Evolutionary conservation across 345 rosid species (phyloP), one percentile per base, ranked within the genome.

Genomic region (Brassica juncea): DNA sequence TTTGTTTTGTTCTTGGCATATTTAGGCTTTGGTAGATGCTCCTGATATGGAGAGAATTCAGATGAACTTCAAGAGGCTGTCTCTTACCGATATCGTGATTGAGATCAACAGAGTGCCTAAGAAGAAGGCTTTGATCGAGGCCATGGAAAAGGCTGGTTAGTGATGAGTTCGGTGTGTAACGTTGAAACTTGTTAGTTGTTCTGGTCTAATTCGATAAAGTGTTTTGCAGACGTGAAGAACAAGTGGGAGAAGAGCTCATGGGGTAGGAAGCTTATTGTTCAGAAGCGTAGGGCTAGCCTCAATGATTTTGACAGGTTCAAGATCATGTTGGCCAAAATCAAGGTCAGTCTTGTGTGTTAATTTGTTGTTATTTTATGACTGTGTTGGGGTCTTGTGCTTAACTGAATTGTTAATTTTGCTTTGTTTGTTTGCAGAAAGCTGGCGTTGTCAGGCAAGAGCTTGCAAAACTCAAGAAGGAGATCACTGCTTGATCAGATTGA

Each of bases 111-210:
- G 96, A 69, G 90, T 91, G 37, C 97, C 98, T 0, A 87, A 82
- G 83, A 95, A 95, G 93, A 95, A 90, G 87, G 82, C 86, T 47
- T 85, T 95, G 70, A 84, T 93, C 73, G 90, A 91, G 83, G 96
- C 98, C 6, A 91, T 95, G 97, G 91, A 95, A 73, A 91, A 87
- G 69, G 99, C 98, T 81, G 97, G 99, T 94, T 70, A 44, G 94
- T 61, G 5, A 11, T 25, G 6, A 9, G 6, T 14, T 25, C 6
- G 11, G 2, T 7, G 1, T 77, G 32, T 31, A 30, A 34, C 49
- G 34, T 34, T 61, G 16, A 1, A 2, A 0, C 27, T 47, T 61
- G 3, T 0, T 25, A 12, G 2, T 49, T 12, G 66, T 54, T 66
- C n/a, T 14, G 1, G 25, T 34, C 32, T 66, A 10, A 68, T 14